Base-by-base conservation (phyloP, 371 early-diverging fungal species). In the Circinella minor region DNA sequence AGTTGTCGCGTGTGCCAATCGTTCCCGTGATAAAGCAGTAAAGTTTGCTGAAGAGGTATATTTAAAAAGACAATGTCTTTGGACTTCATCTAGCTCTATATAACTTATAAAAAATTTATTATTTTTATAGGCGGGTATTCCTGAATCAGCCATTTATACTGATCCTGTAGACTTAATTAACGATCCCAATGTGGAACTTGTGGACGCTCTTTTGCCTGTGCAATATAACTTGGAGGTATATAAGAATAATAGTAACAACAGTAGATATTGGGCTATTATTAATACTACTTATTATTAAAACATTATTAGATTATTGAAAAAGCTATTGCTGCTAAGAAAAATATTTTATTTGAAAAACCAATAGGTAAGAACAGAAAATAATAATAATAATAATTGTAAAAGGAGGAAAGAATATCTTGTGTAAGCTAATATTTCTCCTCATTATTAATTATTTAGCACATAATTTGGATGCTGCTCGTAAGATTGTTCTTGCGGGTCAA, bases 311-410 rank as follows among this genome's bases (percentile, higher is more conserved):
- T 81, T 34, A 71, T 82, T 10, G 73, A 85, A 68, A 78, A 80
- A 43, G 82, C 79, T 36, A 70, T 82, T 15, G 78, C 75, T 43
- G 81, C 81, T 38, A 77, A 78, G 13, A 85, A 85, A 51, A 81
- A 85, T 54, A 74, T 82, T 61, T 66, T 85, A 57, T 74, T 85
- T 67, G 85, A 85, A 60, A 85, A 85, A 65, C 85, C 85, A 8
- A 85, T 82, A 48, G 85, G 82, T 82, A 80, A 67, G 39, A 0
- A 1, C 14, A 36, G 43, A 49, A 5, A 55, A 18, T 2, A 13
- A 0, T 11, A 43, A 43, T 6, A 11, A 43, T 43, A 11, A 9
- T 43, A 43, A 43, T 3, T 43, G 43, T 6, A 43, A 6, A 6
- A 11, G 43, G 11, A 3, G 43, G 3, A 43, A 43, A 6, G 3